Percentiles rank a stretch among this genome's conserved stretches.
Conservation (phyloP, 1,284 basidiomycete species). For the Austropuccinia psidii region DNA sequence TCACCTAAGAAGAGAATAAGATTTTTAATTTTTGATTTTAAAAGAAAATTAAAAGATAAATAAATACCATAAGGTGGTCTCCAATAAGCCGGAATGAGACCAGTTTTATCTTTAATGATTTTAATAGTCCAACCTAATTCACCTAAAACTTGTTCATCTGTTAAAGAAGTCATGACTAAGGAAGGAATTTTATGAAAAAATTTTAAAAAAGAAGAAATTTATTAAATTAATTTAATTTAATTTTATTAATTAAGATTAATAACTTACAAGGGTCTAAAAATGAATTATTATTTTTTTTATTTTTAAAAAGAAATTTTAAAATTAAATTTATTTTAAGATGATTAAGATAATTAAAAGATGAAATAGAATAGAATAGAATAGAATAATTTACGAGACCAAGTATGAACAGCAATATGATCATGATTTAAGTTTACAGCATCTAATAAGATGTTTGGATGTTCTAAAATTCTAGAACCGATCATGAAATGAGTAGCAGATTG, state of each 20-base stretch:
- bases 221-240: background rate
- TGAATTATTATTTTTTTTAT: background rate
- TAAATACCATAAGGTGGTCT: slow-evolving; percentile 69
- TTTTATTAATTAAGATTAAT: background rate
- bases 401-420: slow-evolving; percentile 66
- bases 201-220: background rate
- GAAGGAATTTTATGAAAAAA: background rate
- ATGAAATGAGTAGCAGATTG: slow-evolving; percentile 68
- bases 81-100: slow-evolving; percentile 32
- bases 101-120: slow-evolving; percentile 68
- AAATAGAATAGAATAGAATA: background rate
- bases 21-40: background rate
- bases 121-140: slow-evolving; percentile 77
- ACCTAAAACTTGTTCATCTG: slow-evolving; percentile 62
- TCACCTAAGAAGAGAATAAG: slow-evolving; percentile 6
- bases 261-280: background rate
- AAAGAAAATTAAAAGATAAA: slow-evolving; percentile 39
- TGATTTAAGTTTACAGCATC: slow-evolving; percentile 53
- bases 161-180: slow-evolving; percentile 62
- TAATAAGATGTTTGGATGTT: slow-evolving; percentile 55
- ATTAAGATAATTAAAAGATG: background rate
- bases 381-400: slow-evolving; percentile 37
- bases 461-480: slow-evolving; percentile 65
- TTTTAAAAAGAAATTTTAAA: background rate
- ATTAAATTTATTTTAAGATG: background rate